Percentiles rank a stretch among this genome's conserved stretches.
These are phyloP conservation scores for Fomes fomentarius DNA, from an alignment of 1,284 basidiomycete genomes.

Conservation along the genomic window DNA sequence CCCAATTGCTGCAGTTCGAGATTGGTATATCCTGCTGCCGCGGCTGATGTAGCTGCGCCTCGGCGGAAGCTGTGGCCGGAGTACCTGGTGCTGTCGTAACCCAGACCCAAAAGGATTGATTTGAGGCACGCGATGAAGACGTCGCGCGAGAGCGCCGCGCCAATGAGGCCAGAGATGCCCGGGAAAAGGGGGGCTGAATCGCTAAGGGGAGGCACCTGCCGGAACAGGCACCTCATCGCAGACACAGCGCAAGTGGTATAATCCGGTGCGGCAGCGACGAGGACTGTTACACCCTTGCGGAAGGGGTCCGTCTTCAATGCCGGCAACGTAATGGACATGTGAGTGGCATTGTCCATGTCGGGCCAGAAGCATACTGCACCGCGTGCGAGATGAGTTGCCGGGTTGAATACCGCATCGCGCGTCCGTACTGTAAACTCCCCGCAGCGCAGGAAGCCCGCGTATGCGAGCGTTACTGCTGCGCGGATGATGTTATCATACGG, in stretches of 20 bases:
- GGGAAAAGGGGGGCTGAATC: neutral
- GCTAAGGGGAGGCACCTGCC: neutral
- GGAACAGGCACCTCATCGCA: slow-evolving; percentile 18
- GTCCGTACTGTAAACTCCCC: slow-evolving; percentile 35
- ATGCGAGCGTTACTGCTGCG: slow-evolving; percentile 34
- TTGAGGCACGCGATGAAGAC: slow-evolving; percentile 12
- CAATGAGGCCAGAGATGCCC: too few relatives aligned
- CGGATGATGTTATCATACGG: slow-evolving; percentile 14
- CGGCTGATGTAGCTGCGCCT: slow-evolving; percentile 29
- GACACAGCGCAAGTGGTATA: slow-evolving; percentile 32
- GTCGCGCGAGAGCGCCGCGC: neutral
- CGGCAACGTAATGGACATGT: slow-evolving; percentile 35
- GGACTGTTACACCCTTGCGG: slow-evolving; percentile 35
- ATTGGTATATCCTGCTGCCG: slow-evolving; percentile 34
- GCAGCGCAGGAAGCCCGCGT: slow-evolving; percentile 35
- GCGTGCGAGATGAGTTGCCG: too few relatives aligned
- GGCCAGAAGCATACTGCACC: too few relatives aligned
- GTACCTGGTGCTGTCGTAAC: slow-evolving; percentile 31
- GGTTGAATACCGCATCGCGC: too few relatives aligned
- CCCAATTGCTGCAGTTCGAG: slow-evolving; percentile 41
- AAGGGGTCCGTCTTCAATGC: slow-evolving; percentile 45
- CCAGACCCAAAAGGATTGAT: slow-evolving; percentile 21
- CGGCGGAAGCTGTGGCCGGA: slow-evolving; percentile 33
- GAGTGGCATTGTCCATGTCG: slow-evolving; percentile 13
- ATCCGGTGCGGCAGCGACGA: slow-evolving; percentile 30